Conservation (phyloP, 768 basidiomycete genomes). For the Psilocybe sp. region DNA sequence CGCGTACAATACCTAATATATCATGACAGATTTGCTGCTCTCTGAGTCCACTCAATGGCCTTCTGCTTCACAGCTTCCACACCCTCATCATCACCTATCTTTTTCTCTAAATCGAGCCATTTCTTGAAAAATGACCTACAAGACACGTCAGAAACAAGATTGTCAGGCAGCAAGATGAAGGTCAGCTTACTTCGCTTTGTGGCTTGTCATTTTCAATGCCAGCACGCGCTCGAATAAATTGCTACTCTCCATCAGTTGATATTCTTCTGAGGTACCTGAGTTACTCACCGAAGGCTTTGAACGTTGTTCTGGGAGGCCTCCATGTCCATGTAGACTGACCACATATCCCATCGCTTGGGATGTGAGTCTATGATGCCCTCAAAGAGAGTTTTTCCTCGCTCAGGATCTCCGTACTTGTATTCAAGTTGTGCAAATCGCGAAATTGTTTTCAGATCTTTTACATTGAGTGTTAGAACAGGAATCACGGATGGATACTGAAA, state of each 20-base stretch:
- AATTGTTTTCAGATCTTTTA: constrained; percentile 88
- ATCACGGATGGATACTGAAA: background rate
- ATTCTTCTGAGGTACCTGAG: constrained; percentile 1
- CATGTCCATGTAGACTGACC: constrained; percentile 98
- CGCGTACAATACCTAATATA: constrained; percentile 17
- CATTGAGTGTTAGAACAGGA: background rate
- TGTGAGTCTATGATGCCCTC: constrained; percentile 96
- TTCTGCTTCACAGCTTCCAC: constrained; percentile 78
- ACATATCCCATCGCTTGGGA: constrained; percentile 92
- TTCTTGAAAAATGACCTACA: constrained; percentile 93
- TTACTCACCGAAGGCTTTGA: constrained; percentile 65
- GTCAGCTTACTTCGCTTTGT: constrained; percentile 87
- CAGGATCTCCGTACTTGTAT: constrained; percentile 90
- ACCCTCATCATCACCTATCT: constrained; percentile 85
- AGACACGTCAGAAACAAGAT: background rate
- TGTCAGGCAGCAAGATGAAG: background rate
- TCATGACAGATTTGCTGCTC: constrained; percentile 34
- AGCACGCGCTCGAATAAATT: constrained; percentile 87
- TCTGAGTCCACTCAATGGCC: constrained; percentile 89
- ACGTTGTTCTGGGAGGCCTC: constrained; percentile 80
- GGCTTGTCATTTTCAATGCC: constrained; percentile 83
- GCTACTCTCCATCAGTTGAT: constrained; percentile 33
- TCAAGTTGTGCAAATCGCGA: constrained; percentile 94
- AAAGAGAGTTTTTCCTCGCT: constrained; percentile 93
- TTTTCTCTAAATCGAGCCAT: constrained; percentile 86